A percentile compares a stretch with the other conserved stretches of the same genome.
phyloP scores from a whole-genome alignment of 352 stramenopile genomes.

The Phytophthora chlamydospora region DNA sequence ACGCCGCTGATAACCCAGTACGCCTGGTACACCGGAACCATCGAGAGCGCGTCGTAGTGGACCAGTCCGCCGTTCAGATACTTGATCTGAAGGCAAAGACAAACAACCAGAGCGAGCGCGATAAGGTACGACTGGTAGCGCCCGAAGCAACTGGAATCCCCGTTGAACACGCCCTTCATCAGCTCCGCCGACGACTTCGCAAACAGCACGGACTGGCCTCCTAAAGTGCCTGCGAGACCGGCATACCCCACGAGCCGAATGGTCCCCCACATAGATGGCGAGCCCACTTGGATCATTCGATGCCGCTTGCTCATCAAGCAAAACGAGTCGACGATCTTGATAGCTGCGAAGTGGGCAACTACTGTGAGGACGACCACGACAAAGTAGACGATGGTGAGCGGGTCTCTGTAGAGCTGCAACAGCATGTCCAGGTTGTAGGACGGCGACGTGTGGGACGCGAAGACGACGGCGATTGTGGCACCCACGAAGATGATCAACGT shows the following conservation, averaged over 20 bases:
- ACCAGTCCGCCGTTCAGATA: constrained; percentile 81
- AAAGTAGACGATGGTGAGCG: constrained; percentile 71
- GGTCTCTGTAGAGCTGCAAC: constrained; percentile 77
- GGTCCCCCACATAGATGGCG: constrained; percentile 63
- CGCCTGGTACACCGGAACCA: constrained; percentile 87
- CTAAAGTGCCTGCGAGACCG: constrained; percentile 76
- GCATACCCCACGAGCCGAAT: constrained; percentile 81
- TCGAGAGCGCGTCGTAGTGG: constrained; percentile 81
- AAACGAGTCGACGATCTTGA: constrained; percentile 70
- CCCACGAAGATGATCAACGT: constrained; percentile 87
- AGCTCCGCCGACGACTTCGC: constrained; percentile 85
- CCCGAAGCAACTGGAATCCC: constrained; percentile 57
- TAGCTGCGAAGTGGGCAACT: constrained; percentile 60
- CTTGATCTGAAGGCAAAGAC: constrained; percentile 75
- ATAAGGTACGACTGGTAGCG: constrained; percentile 77
- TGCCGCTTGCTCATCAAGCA: constrained; percentile 75
- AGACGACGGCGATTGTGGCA: constrained; percentile 83
- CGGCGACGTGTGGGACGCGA: constrained; percentile 83
- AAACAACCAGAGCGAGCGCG: constrained; percentile 59
- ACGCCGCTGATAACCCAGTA: constrained; percentile 93
- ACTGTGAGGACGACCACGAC: constrained; percentile 42
- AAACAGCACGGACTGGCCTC: constrained; percentile 85
- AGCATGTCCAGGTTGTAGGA: constrained; percentile 85
- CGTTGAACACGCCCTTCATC: constrained; percentile 73
- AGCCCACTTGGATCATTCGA: constrained; percentile 78